Percentiles rank a stretch among this genome's conserved stretches.
These are phyloP conservation scores for Pigoraptor vietnamica DNA, from an alignment of 78 protist genomes.

Conservation along the genomic window DNA sequence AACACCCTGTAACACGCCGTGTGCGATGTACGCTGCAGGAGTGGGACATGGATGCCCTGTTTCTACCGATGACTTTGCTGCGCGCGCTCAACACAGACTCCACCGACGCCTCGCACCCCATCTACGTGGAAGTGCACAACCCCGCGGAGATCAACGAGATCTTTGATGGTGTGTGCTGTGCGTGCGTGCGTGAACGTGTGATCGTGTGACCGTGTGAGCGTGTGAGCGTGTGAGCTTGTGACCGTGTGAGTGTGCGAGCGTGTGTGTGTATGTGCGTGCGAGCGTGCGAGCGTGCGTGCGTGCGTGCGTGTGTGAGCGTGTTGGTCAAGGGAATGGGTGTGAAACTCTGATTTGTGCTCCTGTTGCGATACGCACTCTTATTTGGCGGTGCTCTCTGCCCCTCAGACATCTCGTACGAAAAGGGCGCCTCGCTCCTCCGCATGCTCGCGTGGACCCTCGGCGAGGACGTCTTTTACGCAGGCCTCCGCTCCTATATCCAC, in stretches of 20 bases:
- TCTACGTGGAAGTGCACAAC: conserved; percentile 61
- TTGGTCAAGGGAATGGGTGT: too few species aligned
- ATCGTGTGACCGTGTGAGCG: too few species aligned
- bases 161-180: conserved; percentile 78
- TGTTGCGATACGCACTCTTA: neutral
- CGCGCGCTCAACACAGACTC: conserved; percentile 64
- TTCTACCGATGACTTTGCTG: conserved; percentile 16
- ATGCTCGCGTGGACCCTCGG: conserved; percentile 74
- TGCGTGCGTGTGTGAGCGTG: too few species aligned
- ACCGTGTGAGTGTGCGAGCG: too few species aligned
- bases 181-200: too few species aligned
- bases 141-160: conserved; percentile 70
- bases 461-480: conserved; percentile 54
- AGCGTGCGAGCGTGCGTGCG: too few species aligned
- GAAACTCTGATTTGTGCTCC: too few species aligned
- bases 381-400: neutral
- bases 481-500: conserved; percentile 60
- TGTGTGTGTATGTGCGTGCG: too few species aligned
- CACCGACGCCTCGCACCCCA: conserved; percentile 72
- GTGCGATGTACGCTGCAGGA: conserved; percentile 15
- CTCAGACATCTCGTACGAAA: conserved; percentile 50
- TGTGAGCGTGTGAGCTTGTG: too few species aligned
- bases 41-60: conserved; percentile 69
- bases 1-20: too few species aligned
- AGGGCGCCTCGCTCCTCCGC: conserved; percentile 69